Evolutionary conservation across 2,329 filamentous ascomycete genomes (phyloP), one percentile per base, ranked within the genome.

Genomic region (Clonostachys solani): DNA sequence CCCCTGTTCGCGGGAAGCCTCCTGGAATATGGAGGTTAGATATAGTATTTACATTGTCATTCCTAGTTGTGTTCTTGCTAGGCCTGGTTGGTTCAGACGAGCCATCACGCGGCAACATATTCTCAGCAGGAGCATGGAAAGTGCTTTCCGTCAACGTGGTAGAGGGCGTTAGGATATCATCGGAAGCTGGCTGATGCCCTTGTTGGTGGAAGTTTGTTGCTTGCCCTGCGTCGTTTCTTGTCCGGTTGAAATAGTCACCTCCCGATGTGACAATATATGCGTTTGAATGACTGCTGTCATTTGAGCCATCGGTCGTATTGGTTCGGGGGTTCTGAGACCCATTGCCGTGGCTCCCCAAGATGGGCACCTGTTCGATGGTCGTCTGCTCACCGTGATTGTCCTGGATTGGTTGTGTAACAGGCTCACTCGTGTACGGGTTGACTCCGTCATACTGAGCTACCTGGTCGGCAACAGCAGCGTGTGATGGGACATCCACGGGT

Each of bases 1-100:
- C 56, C 51, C 68, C 54, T 46, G 51, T 60, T 52, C 64, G 72
- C 9, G 83, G 83, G 59, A 77, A 90, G 54, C 84, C 75, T 12
- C 86, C 86, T 5, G 86, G 86, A 16, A 90, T 77, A 58, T 87
- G 84, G 44, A 89, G 65, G 57, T 84, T 77, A 47, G 81, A 83
- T 41, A 87, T 79, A 29, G 77, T 80, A 12, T 75, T 72, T 7
- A 74, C 69, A 53, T 76, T 74, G 42, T 72, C 66, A 13, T 63
- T 66, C 43, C 71, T 60, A 7, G 42, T 43, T 45, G 53, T 55
- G 43, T 56, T 50, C 9, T 56, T 54, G 2, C 23, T 29, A 29
- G 23, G 23, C 23, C 23, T 29, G 3, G 23, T 29, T 29, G 23
- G 23, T 29, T 29, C 23, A 29, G 23, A 29, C 9, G 23, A 29